Evolutionary conservation across 306 rosid genomes (phyloP).

Genomic region (Cucumis melo): DNA sequence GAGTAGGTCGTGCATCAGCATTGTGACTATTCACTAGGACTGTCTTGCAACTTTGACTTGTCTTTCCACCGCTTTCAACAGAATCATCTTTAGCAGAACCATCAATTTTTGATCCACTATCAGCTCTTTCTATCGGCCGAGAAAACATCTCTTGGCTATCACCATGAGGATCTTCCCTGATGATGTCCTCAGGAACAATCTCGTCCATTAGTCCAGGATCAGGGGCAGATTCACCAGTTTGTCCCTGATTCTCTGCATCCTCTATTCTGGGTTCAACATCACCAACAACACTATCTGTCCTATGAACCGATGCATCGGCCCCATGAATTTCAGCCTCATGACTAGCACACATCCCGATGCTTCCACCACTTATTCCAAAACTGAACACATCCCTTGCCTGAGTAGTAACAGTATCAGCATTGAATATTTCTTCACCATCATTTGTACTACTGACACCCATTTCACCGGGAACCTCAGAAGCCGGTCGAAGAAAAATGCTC

Average conservation of each 20-base stretch:
- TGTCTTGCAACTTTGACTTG: conserved; percentile 56
- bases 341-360: conserved; percentile 99
- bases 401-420: conserved; percentile 85
- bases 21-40: conserved; percentile 47
- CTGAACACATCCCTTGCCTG: conserved; percentile 87
- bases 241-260: conserved; percentile 94
- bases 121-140: conserved; percentile 78
- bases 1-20: conserved; percentile 45
- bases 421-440: conserved; percentile 74
- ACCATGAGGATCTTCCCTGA: conserved; percentile 80
- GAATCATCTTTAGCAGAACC: conserved; percentile 93
- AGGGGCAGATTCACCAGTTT: conserved; percentile 88
- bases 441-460: conserved; percentile 90
- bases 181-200: conserved; percentile 68
- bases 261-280: conserved; percentile 84
- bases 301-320: conserved; percentile 80
- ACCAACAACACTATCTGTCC: conserved; percentile 90
- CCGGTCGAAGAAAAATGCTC: conserved; percentile 64
- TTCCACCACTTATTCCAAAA: conserved; percentile 93
- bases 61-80: conserved; percentile 92
- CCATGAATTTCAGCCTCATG: conserved; percentile 99
- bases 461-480: conserved; percentile 63
- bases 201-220: conserved; percentile 94
- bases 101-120: conserved; percentile 91
- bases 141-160: conserved; percentile 96